Base-by-base conservation (phyloP, 192 early-diverging fungal genomes). In the Phlyctochytrium arcticum region DNA sequence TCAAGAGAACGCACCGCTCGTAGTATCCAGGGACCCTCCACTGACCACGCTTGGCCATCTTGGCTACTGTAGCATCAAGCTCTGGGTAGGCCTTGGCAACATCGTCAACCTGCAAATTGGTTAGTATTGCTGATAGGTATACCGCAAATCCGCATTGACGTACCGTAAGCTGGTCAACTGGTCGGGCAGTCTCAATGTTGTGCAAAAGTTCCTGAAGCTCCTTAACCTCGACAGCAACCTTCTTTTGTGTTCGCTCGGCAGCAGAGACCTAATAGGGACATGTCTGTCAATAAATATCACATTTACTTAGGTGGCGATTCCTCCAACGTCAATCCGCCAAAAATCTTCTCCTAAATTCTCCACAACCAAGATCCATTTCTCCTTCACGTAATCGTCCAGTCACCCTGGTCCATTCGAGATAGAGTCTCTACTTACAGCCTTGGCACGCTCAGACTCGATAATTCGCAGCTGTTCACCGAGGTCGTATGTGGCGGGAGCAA, bases 11-110 rank as follows among this genome's bases (percentile, higher is more conserved):
- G 2, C 49, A 96, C 85, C 88, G 92, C 77, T 95, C 92, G 81
- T 95, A 92, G 85, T 98, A 98, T 54, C 91, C 94, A 48, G 93
- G 91, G 51, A 95, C 87, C 35, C 75, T 84, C 89, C 89, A 98
- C 70, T 94, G 85, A 70, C 91, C 89, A 82, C 93, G 87, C 81
- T 92, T 87, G 67, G 89, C 78, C 88, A 92, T 89, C 71, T 92
- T 90, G 73, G 92, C 92, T 35, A 95, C 89, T 60, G 86, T 89
- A 75, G 82, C 77, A 72, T 89, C 90, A 59, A 98, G 79, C 57
- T 95, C 94, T 32, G 96, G 96, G 77, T 89, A 90, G 62, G 92
- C 92, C 78, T 87, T 84, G 79, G 90, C 83, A 57, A 98, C 87
- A 73, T 98, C 96, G 47, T 97, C 96, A 53, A 88, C 86, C 90